Conservation (phyloP, 129 eudicot species). For the Erigeron canadensis region DNA sequence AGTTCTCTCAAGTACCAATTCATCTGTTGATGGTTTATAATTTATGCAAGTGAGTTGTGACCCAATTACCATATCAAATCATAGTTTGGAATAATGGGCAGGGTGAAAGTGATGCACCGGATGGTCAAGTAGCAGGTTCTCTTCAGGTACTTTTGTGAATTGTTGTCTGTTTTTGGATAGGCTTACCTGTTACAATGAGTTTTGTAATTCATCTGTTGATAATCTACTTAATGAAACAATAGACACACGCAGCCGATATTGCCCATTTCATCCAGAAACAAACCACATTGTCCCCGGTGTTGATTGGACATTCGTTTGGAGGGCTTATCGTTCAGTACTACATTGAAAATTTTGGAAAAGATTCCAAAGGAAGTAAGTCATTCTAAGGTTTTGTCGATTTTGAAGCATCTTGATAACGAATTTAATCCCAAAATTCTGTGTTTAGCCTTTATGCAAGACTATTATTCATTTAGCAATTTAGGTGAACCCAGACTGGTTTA, state of each 20-base stretch:
- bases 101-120: slow-evolving; percentile 94
- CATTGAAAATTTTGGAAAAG: slow-evolving; percentile 45
- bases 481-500: neutral
- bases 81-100: slow-evolving; percentile 28
- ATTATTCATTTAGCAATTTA: neutral
- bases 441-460: slow-evolving; percentile 8
- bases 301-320: slow-evolving; percentile 91
- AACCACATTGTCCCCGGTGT: slow-evolving; percentile 55
- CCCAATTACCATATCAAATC: slow-evolving; percentile 5
- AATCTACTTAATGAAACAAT: slow-evolving; percentile 36
- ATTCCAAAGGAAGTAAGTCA: slow-evolving; percentile 19
- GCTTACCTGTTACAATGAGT: neutral
- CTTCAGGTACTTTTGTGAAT: slow-evolving; percentile 52
- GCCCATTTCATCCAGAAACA: slow-evolving; percentile 68
- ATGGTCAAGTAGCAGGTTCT: slow-evolving; percentile 71
- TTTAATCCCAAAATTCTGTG: neutral
- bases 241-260: slow-evolving; percentile 80
- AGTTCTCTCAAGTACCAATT: too few relatives aligned
- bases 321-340: slow-evolving; percentile 88
- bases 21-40: too few relatives aligned
- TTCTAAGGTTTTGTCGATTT: neutral
- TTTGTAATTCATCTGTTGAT: neutral
- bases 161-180: neutral
- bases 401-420: neutral
- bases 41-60: neutral